Conservation (phyloP, 768 basidiomycete genomes). For the Gloeopeniophorella convolvens region DNA sequence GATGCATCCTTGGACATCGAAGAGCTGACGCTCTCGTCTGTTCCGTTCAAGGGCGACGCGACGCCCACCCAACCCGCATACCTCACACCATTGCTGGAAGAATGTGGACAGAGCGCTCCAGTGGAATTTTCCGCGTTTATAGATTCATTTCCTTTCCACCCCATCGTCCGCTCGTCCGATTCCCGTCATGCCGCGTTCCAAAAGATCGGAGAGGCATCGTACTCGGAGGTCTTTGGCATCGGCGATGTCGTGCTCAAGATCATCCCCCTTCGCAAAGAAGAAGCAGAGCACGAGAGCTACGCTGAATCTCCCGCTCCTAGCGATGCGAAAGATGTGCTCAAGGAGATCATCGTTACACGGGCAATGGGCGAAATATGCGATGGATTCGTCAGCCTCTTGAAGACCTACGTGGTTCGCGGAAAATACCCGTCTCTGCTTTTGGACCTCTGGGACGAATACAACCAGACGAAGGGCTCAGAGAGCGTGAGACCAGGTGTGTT, state of each 20-base stretch:
- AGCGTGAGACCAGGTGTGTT: conserved; percentile 75
- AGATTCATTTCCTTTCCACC: conserved; percentile 69
- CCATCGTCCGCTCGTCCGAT: conserved; percentile 41
- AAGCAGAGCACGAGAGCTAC: conserved; percentile 23
- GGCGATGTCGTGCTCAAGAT: conserved; percentile 88
- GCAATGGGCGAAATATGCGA: conserved; percentile 70
- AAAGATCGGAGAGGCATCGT: conserved; percentile 96
- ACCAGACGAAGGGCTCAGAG: conserved; percentile 67
- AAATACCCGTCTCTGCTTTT: conserved; percentile 76
- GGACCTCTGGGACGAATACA: conserved; percentile 82
- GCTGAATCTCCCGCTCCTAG: conserved; percentile 59
- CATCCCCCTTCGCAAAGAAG: conserved; percentile 65
- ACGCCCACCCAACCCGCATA: conserved; percentile 39
- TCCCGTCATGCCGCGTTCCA: conserved; percentile 39
- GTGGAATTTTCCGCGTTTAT: conserved; percentile 83
- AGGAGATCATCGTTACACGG: conserved; percentile 71
- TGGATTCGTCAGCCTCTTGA: conserved; percentile 76
- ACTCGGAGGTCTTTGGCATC: conserved; percentile 92
- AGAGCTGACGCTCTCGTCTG: conserved; percentile 32
- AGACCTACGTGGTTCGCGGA: conserved; percentile 83
- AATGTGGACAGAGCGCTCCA: conserved; percentile 63
- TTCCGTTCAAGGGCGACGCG: conserved; percentile 18
- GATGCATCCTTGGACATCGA: conserved; percentile 42
- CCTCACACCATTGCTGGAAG: conserved; percentile 57
- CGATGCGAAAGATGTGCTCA: conserved; percentile 69